Percentiles rank a stretch among this genome's conserved stretches.
These are phyloP conservation scores for Saccharomyces hybrid DNA, from an alignment of 1,139 yeast genomes.

Conservation along the genomic window DNA sequence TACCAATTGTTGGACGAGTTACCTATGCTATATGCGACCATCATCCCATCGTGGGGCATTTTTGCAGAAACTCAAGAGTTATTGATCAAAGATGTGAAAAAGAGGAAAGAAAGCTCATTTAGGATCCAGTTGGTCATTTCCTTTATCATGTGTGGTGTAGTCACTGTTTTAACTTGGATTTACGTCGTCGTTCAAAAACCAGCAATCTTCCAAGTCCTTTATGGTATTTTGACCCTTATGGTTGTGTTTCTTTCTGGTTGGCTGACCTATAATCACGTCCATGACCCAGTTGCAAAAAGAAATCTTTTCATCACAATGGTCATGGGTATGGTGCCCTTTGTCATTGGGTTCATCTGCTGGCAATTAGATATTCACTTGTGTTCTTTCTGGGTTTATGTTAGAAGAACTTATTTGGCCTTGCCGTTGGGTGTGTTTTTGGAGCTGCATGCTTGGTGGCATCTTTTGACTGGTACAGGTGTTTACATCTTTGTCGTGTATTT, in stretches of 20 bases:
- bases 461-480: conserved; percentile 76
- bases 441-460: conserved; percentile 98
- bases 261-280: conserved; percentile 47
- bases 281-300: conserved; percentile 39
- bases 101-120: conserved; percentile 33
- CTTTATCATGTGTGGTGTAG: conserved; percentile 45
- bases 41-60: conserved; percentile 73
- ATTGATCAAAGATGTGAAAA: conserved; percentile 32
- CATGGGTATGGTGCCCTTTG: conserved; percentile 55
- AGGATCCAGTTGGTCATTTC: conserved; percentile 38
- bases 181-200: conserved; percentile 73
- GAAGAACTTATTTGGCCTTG: conserved; percentile 66
- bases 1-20: conserved; percentile 89
- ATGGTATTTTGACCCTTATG: conserved; percentile 48
- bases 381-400: conserved; percentile 47
- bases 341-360: conserved; percentile 70
- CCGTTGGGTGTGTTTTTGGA: conserved; percentile 86
- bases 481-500: conserved; percentile 54
- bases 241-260: conserved; percentile 50
- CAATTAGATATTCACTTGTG: conserved; percentile 78
- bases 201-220: conserved; percentile 73
- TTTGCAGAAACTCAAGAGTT: conserved; percentile 36
- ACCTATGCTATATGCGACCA: conserved; percentile 97
- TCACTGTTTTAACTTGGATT: conserved; percentile 50
- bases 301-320: conserved; percentile 49